Evolutionary conservation across 306 rosid species (phyloP), one percentile per base, ranked within the genome.

Genomic region (Vicia sativa): DNA sequence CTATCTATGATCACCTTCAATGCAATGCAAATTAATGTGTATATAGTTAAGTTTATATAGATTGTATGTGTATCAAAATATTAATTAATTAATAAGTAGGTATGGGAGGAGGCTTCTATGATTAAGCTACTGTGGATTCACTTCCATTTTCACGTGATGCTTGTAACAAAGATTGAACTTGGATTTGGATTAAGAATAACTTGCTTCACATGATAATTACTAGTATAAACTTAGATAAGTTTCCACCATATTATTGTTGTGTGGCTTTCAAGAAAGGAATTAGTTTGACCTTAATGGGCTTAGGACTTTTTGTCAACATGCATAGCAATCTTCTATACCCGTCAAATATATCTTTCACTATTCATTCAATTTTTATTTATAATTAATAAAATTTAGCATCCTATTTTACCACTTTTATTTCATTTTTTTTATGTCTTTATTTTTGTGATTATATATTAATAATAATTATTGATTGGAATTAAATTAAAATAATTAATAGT

Each of bases 171-270:
- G 77, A 39, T 52, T 67, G 67, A 35, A 45, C 11, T 26, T n/a
- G 43, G 35, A 49, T 63, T 79, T 79, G 70, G 79, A 64, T 68
- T 77, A 73, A 41, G 88, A 71, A 84, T 78, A 80, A 80, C 88
- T 75, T 80, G 85, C 44, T 57, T 64, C 28, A 10, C n/a, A 63
- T 72, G 66, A 44, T 76, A 41, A 48, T n/a, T n/a, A n/a, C n/a
- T 60, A 21, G 23, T 19, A 13, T 18, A n/a, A 18, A 34, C 37
- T 31, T 1, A 31, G 35, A 50, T 67, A 23, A 21, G 11, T 53
- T 69, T 70, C 25, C 66, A 39, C 49, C 19, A 1, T 11, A 5
- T 6, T 15, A 11, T 15, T 8, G 3, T 53, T 62, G 67, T 77
- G 66, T 70, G 62, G 38, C n/a, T 12, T 34, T 42, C 18, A 81